Percentiles rank a stretch among this genome's conserved stretches.
Conservation (phyloP, 2,329 filamentous ascomycete species). For the Hypoxylon sp. region DNA sequence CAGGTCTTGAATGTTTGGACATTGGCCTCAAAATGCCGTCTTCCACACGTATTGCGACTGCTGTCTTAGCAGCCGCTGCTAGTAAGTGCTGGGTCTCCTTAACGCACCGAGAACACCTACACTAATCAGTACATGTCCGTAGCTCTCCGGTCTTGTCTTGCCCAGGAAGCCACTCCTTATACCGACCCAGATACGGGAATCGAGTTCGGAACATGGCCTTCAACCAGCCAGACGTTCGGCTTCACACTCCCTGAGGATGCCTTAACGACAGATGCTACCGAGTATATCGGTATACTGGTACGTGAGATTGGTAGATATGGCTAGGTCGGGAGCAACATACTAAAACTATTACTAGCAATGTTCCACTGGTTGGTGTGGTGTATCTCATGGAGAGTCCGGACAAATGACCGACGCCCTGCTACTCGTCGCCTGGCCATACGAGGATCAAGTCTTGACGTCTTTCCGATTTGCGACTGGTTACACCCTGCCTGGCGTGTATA, state of each 20-base stretch:
- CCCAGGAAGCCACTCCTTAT: constrained; percentile 42
- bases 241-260: constrained; percentile 45
- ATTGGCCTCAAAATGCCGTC: constrained; percentile 44
- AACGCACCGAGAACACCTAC: constrained; percentile 1
- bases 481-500: constrained; percentile 65
- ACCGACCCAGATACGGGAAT: constrained; percentile 45
- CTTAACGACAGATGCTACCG: constrained; percentile 43
- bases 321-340: no score
- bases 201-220: constrained; percentile 44
- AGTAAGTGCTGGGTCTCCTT: constrained; percentile 36
- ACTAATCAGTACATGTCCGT: constrained; percentile 34
- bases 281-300: constrained; percentile 46
- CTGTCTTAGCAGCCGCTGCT: constrained; percentile 42
- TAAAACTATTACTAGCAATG: constrained; percentile 42
- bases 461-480: constrained; percentile 69
- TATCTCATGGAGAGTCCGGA: constrained; percentile 46
- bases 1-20: constrained; percentile 39
- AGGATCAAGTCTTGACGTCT: constrained; percentile 63
- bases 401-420: constrained; percentile 52
- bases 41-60: constrained; percentile 43
- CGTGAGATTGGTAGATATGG: no score
- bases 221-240: constrained; percentile 43
- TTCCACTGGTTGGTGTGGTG: constrained; percentile 44
- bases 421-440: constrained; percentile 65
- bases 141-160: constrained; percentile 43